phyloP scores from a whole-genome alignment of 129 eudicot species.

The Flaveria linearis region DNA sequence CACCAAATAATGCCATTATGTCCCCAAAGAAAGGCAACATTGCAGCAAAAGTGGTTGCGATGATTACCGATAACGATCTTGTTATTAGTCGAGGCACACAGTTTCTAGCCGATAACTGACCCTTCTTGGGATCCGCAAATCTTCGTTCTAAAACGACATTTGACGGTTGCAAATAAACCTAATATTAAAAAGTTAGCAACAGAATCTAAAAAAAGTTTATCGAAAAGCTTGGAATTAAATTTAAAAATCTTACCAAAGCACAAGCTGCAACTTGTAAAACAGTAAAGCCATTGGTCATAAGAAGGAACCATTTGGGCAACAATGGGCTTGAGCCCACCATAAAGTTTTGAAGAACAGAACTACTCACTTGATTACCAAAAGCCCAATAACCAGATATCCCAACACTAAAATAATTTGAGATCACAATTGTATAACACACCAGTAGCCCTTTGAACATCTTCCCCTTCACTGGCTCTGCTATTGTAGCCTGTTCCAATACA shows the following conservation, averaged over 20 bases:
- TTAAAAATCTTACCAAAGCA: conserved; percentile 40
- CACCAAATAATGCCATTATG: conserved; percentile 71
- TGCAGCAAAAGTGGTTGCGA: conserved; percentile 62
- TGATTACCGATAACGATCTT: conserved; percentile 61
- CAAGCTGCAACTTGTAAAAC: conserved; percentile 58
- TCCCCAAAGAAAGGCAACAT: conserved; percentile 92
- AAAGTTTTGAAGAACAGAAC: conserved; percentile 60
- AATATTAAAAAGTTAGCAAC: neutral
- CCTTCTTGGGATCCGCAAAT: conserved; percentile 63
- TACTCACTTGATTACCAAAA: conserved; percentile 61
- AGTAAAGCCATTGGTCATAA: conserved; percentile 57
- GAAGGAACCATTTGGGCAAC: conserved; percentile 69
- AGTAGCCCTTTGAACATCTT: conserved; percentile 74
- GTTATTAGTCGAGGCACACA: conserved; percentile 54
- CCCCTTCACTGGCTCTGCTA: conserved; percentile 73
- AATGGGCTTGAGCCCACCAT: conserved; percentile 49
- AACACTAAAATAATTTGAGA: conserved; percentile 65
- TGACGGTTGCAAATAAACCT: conserved; percentile 82
- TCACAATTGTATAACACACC: conserved; percentile 63
- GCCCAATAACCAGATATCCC: conserved; percentile 88
- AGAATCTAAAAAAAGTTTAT: neutral
- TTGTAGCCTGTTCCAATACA: conserved; percentile 55
- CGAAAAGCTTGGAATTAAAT: neutral
- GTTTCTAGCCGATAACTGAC: conserved; percentile 55
- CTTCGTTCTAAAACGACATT: conserved; percentile 56